These are phyloP conservation scores for Zymoseptoria brevis DNA, from an alignment of 2,329 filamentous ascomycete genomes.

Conservation along the genomic window DNA sequence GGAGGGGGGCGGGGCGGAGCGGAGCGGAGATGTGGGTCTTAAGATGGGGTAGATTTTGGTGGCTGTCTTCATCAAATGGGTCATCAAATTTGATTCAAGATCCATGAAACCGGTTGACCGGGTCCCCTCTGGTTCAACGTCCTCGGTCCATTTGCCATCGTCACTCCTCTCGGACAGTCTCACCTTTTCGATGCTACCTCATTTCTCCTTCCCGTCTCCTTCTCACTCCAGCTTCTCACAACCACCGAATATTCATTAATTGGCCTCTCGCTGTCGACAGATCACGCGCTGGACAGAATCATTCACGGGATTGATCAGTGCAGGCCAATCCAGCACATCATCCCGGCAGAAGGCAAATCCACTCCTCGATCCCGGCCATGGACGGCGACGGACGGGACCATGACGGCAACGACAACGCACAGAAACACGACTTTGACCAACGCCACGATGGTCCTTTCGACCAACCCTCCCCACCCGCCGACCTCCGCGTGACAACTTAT, in stretches of 20 bases:
- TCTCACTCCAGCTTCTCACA: not conserved
- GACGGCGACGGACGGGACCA: not conserved
- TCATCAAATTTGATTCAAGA: too few relatives aligned
- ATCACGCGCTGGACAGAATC: not conserved
- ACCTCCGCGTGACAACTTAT: not conserved
- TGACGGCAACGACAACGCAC: slow-evolving; percentile 26
- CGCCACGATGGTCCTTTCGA: slow-evolving; percentile 28
- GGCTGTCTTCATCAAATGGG: too few relatives aligned
- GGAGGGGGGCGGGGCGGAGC: too few relatives aligned
- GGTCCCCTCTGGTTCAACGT: too few relatives aligned
- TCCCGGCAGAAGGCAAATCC: not conserved
- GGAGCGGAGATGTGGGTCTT: not conserved
- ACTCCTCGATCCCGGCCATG: not conserved
- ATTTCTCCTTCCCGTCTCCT: not conserved
- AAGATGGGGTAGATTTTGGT: too few relatives aligned
- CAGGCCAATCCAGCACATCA: not conserved
- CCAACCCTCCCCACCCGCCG: slow-evolving; percentile 3
- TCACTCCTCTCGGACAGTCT: too few relatives aligned
- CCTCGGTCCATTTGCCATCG: too few relatives aligned
- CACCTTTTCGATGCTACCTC: too few relatives aligned
- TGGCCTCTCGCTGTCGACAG: not conserved
- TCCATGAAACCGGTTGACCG: too few relatives aligned
- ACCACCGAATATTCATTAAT: not conserved
- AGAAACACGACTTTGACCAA: slow-evolving; percentile 30
- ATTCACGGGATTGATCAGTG: not conserved